Evolutionary conservation across 1,284 basidiomycete genomes (phyloP), one percentile per base, ranked within the genome.

Genomic region (Lignosus rhinocerotis): DNA sequence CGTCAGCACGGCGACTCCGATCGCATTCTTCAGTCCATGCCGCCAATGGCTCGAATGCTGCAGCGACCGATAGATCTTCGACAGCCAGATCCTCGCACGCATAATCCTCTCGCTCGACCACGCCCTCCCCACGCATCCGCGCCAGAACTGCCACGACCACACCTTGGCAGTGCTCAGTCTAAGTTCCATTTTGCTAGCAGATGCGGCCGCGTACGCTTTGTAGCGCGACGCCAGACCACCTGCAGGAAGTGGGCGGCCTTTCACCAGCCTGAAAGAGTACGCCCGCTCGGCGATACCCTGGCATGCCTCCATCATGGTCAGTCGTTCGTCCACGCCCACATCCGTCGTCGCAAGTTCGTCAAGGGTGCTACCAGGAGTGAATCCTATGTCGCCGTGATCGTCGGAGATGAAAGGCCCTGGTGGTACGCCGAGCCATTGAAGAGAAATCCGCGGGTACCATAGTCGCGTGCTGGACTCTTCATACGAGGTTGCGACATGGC

Each of bases 341-440:
- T 52, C 59, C 47, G 59, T 32, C 14, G 34, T 38, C n/a, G 32
- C 21, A 36, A 51, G 56, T n/a, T 45, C 69, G 36, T 70, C 65
- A 49, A 70, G 68, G 17, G 51, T 51, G 2, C 55, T 52, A 3
- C 56, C 58, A 7, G 55, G 50, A 6, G 60, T 33, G 16, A 58
- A 58, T 6, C 70, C 46, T 8, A 66, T 53, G 3, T 71, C 64
- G 19, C 69, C 69, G n/a, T 67, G 64, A 45, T 78, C 78, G 46
- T 80, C 79, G 19, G 70, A 63, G 38, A 80, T 70, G 43, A 77
- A 70, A 2, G 73, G 70, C 2, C 73, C 71, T 1, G 78, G 75
- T 2, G 78, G 69, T n/a, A 78, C 72, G 25, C 80, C 80, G 9
- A 81, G 73, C 81, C 81, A 83, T 8, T 76, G 74, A 38, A 72